Evolutionary conservation across 1,139 yeast species (phyloP), one percentile per base, ranked within the genome.

Genomic region (Casaregolazyma lundiana): DNA sequence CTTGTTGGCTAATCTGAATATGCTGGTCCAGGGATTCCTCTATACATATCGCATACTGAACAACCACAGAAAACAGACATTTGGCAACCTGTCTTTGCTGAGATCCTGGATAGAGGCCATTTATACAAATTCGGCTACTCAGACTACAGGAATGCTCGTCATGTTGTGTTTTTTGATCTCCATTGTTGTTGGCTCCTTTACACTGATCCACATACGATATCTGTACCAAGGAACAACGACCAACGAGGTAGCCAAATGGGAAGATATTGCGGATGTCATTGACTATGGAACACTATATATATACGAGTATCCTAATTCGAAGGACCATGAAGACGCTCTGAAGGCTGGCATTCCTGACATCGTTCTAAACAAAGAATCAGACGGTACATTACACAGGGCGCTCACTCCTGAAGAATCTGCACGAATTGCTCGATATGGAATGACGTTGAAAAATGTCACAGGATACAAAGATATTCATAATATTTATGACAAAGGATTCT

Each of bases 171-270:
- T 68, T 0, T 60, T 78, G 11, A 75, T 87, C 50, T 66, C 74
- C 8, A 60, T 81, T 0, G 69, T 88, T 8, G 73, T 81, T 8
- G 54, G 66, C 0, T 69, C 80, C 40, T 90, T 90, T 62, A 61
- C 81, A 0, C 67, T 63, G 1, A 76, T 84, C 53, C 96, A 87
- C 54, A 36, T 84, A 18, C 66, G 78, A 47, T 76, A 81, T 58
- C 68, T 87, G 2, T 80, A 78, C 55, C 71, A 81, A 35, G 98
- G 98, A 0, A 84, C 84, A 55, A 89, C 97, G n/a, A 88, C 96
- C 1, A 90, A 86, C 60, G 98, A 92, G 65, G 71, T 81, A 8
- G 79, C 75, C 43, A 92, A 92, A 64, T 92, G 97, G 97, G 79
- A 73, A 20, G 81, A 76, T 17, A 72, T 92, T 9, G 81, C 82